Evolutionary conservation across 495 filamentous ascomycete genomes (phyloP), one percentile per base, ranked within the genome.

Genomic region (Talaromyces adpressus): DNA sequence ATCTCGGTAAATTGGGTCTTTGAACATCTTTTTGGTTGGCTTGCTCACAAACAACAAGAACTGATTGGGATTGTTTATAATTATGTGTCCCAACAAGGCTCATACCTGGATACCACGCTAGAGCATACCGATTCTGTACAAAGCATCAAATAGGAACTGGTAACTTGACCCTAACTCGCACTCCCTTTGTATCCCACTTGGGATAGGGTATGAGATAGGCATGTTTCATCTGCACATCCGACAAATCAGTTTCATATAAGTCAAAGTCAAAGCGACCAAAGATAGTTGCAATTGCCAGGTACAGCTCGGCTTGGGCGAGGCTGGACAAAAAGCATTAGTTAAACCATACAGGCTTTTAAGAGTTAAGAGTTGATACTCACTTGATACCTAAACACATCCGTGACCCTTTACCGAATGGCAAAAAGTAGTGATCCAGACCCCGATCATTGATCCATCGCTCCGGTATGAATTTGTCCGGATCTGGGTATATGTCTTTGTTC

Each of bases 291-390:
- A 80, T 36, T 0, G 68, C 63, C 22, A 74, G 59, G 62, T 77
- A 79, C 12, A 81, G 60, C 52, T 81, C 77, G 5, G 70, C 67
- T 59, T 76, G 72, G 22, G 74, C 78, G 8, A 81, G 71, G 62
- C 74, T 77, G 22, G 30, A 11, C 34, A 25, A 25, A 23, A 52
- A 11, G 18, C 49, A 20, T 52, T 11, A 52, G 12, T 23, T 23
- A 47, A 23, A 39, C 53, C 41, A 51, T 12, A 6, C 3, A 4
- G 36, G 20, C 14, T 25, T 60, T 8, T 25, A 18, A 39, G 5
- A 22, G 20, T 27, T 0, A 57, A n/a, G 32, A 2, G 6, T 56
- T 39, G 23, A 30, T 22, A 29, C 49, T 52, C 53, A 79, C 75
- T 79, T 74, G 72, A 79, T 73, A 11, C 72, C 72, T 6, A 75